phyloP scores from a whole-genome alignment of 1,284 basidiomycete species.

The Butyriboletus appendiculatus region DNA sequence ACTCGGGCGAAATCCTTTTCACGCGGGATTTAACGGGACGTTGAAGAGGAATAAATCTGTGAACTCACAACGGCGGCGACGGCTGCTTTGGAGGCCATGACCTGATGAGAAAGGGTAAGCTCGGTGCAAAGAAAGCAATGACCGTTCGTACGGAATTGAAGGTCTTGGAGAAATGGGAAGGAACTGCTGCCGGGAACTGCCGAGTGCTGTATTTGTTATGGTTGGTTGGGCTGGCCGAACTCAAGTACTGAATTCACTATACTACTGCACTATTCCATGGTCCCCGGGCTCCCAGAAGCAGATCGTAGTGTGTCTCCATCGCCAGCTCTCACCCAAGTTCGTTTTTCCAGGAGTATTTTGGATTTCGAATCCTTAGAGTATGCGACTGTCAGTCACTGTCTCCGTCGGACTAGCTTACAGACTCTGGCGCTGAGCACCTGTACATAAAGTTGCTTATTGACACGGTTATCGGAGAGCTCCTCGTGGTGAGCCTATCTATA shows the following conservation, averaged over 20 bases:
- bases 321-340: too few relatives aligned
- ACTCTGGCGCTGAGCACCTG: not conserved
- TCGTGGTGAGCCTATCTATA: not conserved
- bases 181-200: constrained; percentile 29
- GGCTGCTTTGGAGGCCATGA: constrained; percentile 83
- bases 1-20: constrained; percentile 89
- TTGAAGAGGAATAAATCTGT: not conserved
- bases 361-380: not conserved
- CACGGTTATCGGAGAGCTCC: too few relatives aligned
- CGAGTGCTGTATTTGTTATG: constrained; percentile 12
- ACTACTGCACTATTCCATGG: too few relatives aligned
- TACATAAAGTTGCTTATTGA: not conserved
- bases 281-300: too few relatives aligned
- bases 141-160: constrained; percentile 14
- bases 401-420: not conserved
- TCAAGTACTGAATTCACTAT: too few relatives aligned
- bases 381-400: not conserved
- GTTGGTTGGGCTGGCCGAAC: constrained; percentile 4
- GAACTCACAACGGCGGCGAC: constrained; percentile 70
- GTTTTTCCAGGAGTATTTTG: not conserved
- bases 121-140: constrained; percentile 1
- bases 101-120: constrained; percentile 8
- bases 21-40: constrained; percentile 12
- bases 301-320: too few relatives aligned
- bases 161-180: constrained; percentile 12